phyloP scores from a whole-genome alignment of 2,329 filamentous ascomycete species.

The Trichoderma cornu-damae region DNA sequence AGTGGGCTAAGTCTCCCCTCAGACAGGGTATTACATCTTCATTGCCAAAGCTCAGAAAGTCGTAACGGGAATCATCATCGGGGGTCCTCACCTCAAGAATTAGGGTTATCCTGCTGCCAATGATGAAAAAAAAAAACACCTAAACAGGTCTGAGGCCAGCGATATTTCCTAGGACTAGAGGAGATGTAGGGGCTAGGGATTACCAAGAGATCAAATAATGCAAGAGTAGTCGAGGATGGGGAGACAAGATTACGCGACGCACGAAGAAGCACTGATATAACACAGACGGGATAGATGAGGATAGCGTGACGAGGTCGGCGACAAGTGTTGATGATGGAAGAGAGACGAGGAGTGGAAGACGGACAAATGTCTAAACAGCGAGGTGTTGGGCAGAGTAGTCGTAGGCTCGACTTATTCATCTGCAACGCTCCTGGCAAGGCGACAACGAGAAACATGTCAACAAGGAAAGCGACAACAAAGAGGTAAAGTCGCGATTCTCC shows the following conservation, averaged over 20 bases:
- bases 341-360: not conserved
- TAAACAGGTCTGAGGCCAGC: not conserved
- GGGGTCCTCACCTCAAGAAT: not conserved
- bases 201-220: not conserved
- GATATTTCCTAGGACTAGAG: not conserved
- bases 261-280: not conserved
- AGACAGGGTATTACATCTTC: not conserved
- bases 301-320: not conserved
- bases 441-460: not conserved
- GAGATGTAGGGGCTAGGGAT: not conserved
- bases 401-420: not conserved
- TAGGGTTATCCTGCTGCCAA: not conserved
- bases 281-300: not conserved
- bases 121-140: not conserved
- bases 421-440: not conserved
- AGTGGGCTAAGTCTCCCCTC: not conserved
- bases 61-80: not conserved
- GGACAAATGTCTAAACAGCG: not conserved
- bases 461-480: not conserved
- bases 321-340: not conserved
- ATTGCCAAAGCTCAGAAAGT: not conserved
- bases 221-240: not conserved
- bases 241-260: not conserved
- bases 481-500: not conserved
- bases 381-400: not conserved